These are phyloP conservation scores for Carnegiea gigantea DNA, from an alignment of 179 eudicot genomes.

Conservation along the genomic window DNA sequence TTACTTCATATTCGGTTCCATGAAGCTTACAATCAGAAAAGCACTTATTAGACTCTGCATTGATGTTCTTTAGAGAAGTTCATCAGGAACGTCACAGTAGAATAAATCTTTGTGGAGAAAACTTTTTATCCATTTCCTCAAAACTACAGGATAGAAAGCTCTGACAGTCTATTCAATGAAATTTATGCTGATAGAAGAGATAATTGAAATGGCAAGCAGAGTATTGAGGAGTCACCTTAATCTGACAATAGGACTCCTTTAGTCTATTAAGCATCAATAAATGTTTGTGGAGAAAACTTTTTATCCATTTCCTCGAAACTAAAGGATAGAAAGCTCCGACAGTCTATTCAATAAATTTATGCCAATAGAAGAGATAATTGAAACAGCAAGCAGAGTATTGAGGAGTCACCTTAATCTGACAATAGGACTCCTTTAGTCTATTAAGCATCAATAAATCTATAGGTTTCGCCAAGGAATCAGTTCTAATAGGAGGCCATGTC, in stretches of 20 bases:
- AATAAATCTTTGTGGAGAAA: background rate
- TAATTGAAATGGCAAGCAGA: background rate
- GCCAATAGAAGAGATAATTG: background rate
- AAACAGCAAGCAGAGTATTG: background rate
- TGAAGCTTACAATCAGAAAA: background rate
- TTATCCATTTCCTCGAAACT: background rate
- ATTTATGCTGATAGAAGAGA: background rate
- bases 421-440: constrained; percentile 83
- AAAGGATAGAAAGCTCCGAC: background rate
- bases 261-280: constrained; percentile 84
- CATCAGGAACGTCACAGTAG: background rate
- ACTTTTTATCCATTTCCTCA: background rate
- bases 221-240: constrained; percentile 57
- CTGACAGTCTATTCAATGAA: background rate
- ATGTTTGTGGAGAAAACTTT: constrained; percentile 24
- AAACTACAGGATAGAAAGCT: background rate
- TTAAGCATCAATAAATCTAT: constrained; percentile 88
- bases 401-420: constrained; percentile 76
- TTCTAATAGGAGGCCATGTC: constrained; percentile 96
- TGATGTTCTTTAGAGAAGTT: background rate
- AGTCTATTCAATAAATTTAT: background rate
- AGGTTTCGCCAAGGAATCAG: constrained; percentile 82
- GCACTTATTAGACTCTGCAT: background rate
- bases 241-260: constrained; percentile 86
- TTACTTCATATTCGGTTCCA: background rate